Conservation (phyloP, 228 moss, liverwort and hornwort genomes). For the Sphagnum fallax region DNA sequence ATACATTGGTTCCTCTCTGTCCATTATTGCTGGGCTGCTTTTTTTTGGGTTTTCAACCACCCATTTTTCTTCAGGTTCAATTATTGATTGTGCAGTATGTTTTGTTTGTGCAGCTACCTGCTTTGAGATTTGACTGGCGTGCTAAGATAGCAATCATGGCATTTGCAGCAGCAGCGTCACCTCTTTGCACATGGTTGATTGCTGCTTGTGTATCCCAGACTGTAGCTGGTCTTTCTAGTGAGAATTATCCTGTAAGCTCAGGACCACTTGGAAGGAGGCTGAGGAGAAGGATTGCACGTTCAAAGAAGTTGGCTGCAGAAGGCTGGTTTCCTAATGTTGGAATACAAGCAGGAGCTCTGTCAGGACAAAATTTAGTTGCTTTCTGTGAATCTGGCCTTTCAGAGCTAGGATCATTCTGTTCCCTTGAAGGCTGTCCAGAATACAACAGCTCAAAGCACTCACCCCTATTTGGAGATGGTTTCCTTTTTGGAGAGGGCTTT, state of each 20-base stretch:
- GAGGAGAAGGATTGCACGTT: constrained; percentile 68
- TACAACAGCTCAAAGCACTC: constrained; percentile 59
- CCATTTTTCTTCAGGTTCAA: too few species aligned
- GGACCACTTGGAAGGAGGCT: constrained; percentile 61
- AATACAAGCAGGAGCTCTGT: constrained; percentile 50
- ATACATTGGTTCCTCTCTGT: too few species aligned
- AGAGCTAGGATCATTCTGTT: constrained; percentile 68
- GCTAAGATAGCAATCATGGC: constrained; percentile 17
- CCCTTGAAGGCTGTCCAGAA: constrained; percentile 70
- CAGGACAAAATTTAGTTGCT: constrained; percentile 71
- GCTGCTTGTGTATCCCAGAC: constrained; percentile 75
- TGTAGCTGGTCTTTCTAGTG: constrained; percentile 57
- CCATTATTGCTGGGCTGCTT: too few species aligned
- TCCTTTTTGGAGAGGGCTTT: constrained; percentile 41
- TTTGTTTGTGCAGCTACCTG: neutral
- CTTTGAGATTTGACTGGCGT: neutral
- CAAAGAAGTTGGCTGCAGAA: constrained; percentile 66
- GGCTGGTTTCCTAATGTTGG: constrained; percentile 60
- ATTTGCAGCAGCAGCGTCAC: constrained; percentile 50
- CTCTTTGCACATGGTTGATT: constrained; percentile 82
- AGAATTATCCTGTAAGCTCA: constrained; percentile 50
- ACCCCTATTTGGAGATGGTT: constrained; percentile 73
- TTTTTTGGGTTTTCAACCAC: too few species aligned
- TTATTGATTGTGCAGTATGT: too few species aligned
- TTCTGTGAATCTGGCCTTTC: constrained; percentile 86